Base-by-base conservation (phyloP, 1,284 basidiomycete genomes). In the Abortiporus biennis region DNA sequence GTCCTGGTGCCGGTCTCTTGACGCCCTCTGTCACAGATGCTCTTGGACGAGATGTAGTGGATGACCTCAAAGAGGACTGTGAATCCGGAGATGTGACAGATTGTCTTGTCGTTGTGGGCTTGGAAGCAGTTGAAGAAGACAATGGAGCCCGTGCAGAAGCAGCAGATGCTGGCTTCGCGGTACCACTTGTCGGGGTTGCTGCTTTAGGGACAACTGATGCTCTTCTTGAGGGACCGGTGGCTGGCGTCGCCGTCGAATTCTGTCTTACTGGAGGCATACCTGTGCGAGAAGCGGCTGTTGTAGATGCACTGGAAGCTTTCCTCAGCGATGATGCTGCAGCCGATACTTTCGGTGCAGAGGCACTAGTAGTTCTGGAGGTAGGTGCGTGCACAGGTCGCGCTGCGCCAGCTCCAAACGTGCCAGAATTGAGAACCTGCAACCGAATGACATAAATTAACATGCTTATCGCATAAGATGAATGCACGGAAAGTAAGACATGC, bases 371-470 rank as follows among this genome's bases (percentile, higher is more conserved):
- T 35, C 70, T 65, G 54, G 75, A 69, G 45, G 59, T 67, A 27
- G n/a, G n/a, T n/a, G n/a, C n/a, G n/a, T n/a, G n/a, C n/a, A n/a
- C n/a, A n/a, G 27, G 27, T n/a, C 61, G 53, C 12, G 52, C 42
- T 24, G 52, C 43, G 23, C 55, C 50, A 43, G 72, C 52, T 48
- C 79, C 76, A 67, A 82, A 80, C 49, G 80, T 83, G 51, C 80
- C 77, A 46, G 80, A 76, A 61, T 66, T 78, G 52, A 82, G 66
- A 47, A 83, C 71, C 84, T 87, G 57, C 20, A 22, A n/a, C n/a
- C n/a, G 13, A 8, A 39, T 34, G 34, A 21, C 24, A 27, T 33
- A 30, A 36, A 20, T 36, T 29, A 46, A 31, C 27, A 44, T 36
- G 43, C 21, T 12, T 23, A 27, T 38, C 15, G 36, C 15, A n/a